phyloP scores from a whole-genome alignment of 805 yeast genomes.

The Pichia exigua region DNA sequence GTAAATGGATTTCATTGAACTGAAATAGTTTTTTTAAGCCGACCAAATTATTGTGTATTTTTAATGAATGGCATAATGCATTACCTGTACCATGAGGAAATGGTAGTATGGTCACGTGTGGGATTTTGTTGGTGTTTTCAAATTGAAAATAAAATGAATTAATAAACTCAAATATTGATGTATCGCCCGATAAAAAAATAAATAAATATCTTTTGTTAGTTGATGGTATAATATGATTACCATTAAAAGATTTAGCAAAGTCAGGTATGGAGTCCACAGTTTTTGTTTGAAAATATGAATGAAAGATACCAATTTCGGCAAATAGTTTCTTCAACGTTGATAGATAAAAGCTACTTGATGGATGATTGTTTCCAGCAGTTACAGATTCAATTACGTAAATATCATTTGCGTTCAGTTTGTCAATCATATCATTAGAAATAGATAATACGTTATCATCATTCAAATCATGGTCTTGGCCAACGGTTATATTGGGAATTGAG shows the following conservation, averaged over 20 bases:
- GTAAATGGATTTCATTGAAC: constrained; percentile 7
- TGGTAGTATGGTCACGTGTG: constrained; percentile 23
- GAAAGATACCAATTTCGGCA: constrained; percentile 27
- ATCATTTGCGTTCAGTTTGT: not conserved
- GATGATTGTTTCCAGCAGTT: not conserved
- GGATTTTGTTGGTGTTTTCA: not conserved
- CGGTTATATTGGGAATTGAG: not conserved
- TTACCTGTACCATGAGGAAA: constrained; percentile 87
- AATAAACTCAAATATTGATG: constrained; percentile 70
- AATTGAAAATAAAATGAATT: constrained; percentile 30
- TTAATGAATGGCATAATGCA: constrained; percentile 61
- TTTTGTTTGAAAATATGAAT: constrained; percentile 27
- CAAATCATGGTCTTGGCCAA: not conserved
- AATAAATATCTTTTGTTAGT: constrained; percentile 31
- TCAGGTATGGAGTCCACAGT: constrained; percentile 31
- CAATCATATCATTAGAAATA: not conserved
- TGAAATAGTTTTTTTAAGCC: constrained; percentile 32
- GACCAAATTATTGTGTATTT: constrained; percentile 27
- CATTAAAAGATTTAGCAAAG: constrained; percentile 15
- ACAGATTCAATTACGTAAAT: not conserved
- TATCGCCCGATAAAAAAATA: constrained; percentile 76
- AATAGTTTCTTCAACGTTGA: constrained; percentile 42
- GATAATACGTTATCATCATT: not conserved
- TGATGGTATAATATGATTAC: constrained; percentile 6
- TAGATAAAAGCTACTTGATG: constrained; percentile 26